Evolutionary conservation across 2,329 filamentous ascomycete genomes (phyloP).

Genomic region (Colletotrichum filicis): DNA sequence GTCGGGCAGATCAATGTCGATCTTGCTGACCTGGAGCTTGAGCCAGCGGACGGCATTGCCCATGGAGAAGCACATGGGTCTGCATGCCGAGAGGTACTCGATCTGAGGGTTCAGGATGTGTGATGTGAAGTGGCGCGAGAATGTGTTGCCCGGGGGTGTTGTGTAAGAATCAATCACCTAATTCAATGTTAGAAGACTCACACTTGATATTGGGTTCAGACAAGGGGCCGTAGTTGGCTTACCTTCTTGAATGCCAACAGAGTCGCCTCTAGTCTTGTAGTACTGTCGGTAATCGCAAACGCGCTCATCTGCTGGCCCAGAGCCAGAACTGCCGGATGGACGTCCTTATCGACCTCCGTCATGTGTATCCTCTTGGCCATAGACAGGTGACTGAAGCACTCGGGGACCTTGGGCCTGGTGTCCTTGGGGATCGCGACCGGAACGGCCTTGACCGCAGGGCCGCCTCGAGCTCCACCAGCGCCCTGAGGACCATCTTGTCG

Average conservation of each 20-base stretch:
- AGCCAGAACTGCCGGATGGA: slow-evolving; percentile 86
- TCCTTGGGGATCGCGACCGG: slow-evolving; percentile 57
- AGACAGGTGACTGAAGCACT: slow-evolving; percentile 85
- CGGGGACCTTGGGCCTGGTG: slow-evolving; percentile 71
- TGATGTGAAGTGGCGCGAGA: slow-evolving; percentile 90
- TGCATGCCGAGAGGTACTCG: slow-evolving; percentile 90
- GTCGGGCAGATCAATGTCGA: slow-evolving; percentile 88
- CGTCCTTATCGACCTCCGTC: slow-evolving; percentile 75
- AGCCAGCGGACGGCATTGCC: slow-evolving; percentile 96
- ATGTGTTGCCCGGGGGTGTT: slow-evolving; percentile 84
- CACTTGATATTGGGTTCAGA: neutral
- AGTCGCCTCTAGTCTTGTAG: slow-evolving; percentile 87
- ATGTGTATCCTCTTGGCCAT: slow-evolving; percentile 69
- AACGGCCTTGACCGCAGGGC: slow-evolving; percentile 47
- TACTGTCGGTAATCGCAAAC: slow-evolving; percentile 90
- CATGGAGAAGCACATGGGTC: slow-evolving; percentile 97
- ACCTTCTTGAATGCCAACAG: slow-evolving; percentile 90
- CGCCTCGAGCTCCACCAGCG: slow-evolving; percentile 43
- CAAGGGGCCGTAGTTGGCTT: slow-evolving; percentile 29
- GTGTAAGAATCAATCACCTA: slow-evolving; percentile 94
- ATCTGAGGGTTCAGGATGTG: slow-evolving; percentile 95
- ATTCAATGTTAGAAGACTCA: slow-evolving; percentile 28
- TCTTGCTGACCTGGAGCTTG: slow-evolving; percentile 90
- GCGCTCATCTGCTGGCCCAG: slow-evolving; percentile 91
- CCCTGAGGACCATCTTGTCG: slow-evolving; percentile 56